These are phyloP conservation scores for Candida berthetii DNA, from an alignment of 805 yeast genomes.

Conservation along the genomic window DNA sequence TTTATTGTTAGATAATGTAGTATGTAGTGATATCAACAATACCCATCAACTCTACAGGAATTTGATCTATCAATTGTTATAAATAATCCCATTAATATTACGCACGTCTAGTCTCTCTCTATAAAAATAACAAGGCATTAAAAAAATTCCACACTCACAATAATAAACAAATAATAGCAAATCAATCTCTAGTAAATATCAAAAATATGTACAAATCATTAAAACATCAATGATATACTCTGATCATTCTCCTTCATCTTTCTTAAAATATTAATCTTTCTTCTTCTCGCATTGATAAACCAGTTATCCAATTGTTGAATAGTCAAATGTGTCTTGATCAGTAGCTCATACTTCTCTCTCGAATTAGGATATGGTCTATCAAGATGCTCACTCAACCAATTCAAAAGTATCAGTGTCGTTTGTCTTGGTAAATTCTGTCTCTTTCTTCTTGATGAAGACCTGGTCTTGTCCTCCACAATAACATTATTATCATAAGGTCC, in stretches of 20 bases:
- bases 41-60: too few species aligned
- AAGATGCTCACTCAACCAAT: slow-evolving; percentile 69
- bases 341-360: slow-evolving; percentile 64
- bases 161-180: not conserved
- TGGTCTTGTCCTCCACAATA: slow-evolving; percentile 5
- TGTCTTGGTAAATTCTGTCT: slow-evolving; percentile 77
- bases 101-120: too few species aligned
- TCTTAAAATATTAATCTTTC: slow-evolving; percentile 41
- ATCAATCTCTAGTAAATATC: not conserved
- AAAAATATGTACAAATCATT: too few species aligned
- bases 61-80: too few species aligned
- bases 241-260: slow-evolving; percentile 20
- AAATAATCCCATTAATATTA: too few species aligned
- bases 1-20: too few species aligned
- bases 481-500: not conserved
- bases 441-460: slow-evolving; percentile 25
- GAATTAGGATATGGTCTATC: slow-evolving; percentile 83
- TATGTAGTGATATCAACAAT: too few species aligned
- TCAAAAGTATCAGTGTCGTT: slow-evolving; percentile 61
- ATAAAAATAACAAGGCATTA: not conserved
- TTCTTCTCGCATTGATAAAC: slow-evolving; percentile 83
- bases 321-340: slow-evolving; percentile 68
- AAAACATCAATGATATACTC: slow-evolving; percentile 18
- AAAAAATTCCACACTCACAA: too few species aligned
- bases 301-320: slow-evolving; percentile 79